Evolutionary conservation across 73 alveolate genomes (phyloP).

Genomic region (Symbiodinium natans): DNA sequence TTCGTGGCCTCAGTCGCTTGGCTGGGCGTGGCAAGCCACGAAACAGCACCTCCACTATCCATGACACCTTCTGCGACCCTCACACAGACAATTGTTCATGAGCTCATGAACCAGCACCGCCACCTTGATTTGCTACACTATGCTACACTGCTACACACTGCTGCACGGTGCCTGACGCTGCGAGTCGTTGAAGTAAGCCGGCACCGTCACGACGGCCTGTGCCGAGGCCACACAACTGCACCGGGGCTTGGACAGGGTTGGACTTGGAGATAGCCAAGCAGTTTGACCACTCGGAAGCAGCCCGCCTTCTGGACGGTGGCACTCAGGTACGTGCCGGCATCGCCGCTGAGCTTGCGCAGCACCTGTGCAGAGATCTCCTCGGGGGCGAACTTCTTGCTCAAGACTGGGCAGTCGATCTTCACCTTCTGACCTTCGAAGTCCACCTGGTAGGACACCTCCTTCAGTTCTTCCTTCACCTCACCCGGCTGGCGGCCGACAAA

Average conservation of each 20-base stretch:
- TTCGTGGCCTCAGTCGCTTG: conserved; percentile 96
- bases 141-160: no score
- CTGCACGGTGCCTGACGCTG: conserved; percentile 96
- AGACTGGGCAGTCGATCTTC: conserved; percentile 97
- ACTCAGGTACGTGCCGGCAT: conserved; percentile 97
- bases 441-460: conserved; percentile 96
- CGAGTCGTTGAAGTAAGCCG: conserved; percentile 98
- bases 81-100: neutral
- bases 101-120: no score
- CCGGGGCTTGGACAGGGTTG: neutral
- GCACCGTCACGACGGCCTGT: conserved; percentile 95
- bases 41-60: neutral
- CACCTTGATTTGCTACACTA: no score
- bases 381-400: conserved; percentile 97
- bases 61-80: neutral
- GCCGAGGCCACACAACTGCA: neutral
- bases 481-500: conserved; percentile 97
- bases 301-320: conserved; percentile 96
- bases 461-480: conserved; percentile 96
- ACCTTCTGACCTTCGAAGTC: conserved; percentile 96
- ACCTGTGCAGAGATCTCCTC: conserved; percentile 99
- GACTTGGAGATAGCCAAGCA: neutral
- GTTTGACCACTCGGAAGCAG: no score
- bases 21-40: no score
- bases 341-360: conserved; percentile 97